Evolutionary conservation across 208 protist species (phyloP), one percentile per base, ranked within the genome.

Genomic region (Leishmania tropica): DNA sequence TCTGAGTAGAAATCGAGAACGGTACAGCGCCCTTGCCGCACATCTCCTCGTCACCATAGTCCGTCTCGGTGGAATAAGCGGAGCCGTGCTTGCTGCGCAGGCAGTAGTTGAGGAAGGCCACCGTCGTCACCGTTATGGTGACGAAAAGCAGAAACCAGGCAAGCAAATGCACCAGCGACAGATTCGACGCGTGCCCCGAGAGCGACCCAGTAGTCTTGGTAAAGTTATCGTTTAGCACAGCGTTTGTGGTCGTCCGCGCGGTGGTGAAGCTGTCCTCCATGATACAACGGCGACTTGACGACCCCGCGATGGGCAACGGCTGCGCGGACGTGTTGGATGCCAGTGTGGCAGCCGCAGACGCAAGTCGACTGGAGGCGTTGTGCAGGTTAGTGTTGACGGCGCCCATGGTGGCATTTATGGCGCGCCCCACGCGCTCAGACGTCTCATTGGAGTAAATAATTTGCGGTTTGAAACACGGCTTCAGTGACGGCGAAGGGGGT

Each of bases 31-130:
- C 54, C 68, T 68, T 82, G 45, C 53, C 15, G 5, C 60, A 31
- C 81, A 84, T 78, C 81, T 90, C 86, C n/a, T 83, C 83, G 31
- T 81, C 78, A 21, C 65, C 62, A 8, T 78, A 68, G 10, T 85
- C 76, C 1, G 74, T 75, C 1, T 47, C 81, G 11, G 11, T 24
- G 4, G n/a, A 62, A 15, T 86, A 84, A 6, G 81, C 81, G 17
- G 76, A 51, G 31, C 42, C 60, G 47, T 90, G 79, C 17, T 83
- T 81, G 37, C 83, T 82, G 10, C 80, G 83, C 84, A 93, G 84
- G 65, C 87, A 88, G 71, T 81, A 90, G 74, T 91, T 92, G 13
- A 93, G 71, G n/a, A 90, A 67, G 62, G 87, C 71, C 35, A 90
- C 89, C 2, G 87, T 87, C 4, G 68, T 64, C 76, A 93, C 74